Conservation (phyloP, 169 alveolate genomes). For the Cyclospora cayetanensis region DNA sequence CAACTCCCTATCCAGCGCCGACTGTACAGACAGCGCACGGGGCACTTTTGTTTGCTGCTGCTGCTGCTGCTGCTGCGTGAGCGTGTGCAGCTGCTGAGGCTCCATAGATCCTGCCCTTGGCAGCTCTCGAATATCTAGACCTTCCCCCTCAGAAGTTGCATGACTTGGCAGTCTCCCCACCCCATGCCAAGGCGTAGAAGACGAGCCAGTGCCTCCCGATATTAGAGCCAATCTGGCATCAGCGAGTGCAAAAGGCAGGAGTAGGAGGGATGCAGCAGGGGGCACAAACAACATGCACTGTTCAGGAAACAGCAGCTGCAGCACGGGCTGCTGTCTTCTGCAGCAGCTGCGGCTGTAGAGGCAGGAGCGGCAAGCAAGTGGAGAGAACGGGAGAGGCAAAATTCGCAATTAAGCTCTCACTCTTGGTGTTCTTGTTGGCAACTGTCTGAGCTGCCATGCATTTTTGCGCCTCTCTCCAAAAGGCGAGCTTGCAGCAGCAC, state of each 20-base stretch:
- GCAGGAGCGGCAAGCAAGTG: neutral
- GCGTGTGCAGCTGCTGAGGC: neutral
- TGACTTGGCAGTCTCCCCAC: no score
- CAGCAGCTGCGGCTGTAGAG: conserved; percentile 4
- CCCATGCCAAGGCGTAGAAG: neutral
- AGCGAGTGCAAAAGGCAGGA: no score
- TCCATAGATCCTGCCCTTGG: neutral
- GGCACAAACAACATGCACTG: no score
- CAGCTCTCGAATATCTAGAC: neutral
- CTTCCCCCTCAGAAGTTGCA: neutral
- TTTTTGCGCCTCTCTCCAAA: neutral
- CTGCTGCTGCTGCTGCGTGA: neutral
- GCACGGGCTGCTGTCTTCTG: neutral
- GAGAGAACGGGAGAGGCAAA: neutral
- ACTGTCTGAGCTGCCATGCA: neutral
- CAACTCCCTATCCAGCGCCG: neutral
- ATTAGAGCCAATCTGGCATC: neutral
- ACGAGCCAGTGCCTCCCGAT: neutral
- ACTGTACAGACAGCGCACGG: conserved; percentile 1
- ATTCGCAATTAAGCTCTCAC: neutral
- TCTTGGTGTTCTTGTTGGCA: neutral
- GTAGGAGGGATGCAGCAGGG: no score
- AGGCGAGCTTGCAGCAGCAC: conserved; percentile 15
- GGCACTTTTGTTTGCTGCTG: neutral
- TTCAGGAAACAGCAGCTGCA: no score